Evolutionary conservation across 2,329 filamentous ascomycete genomes (phyloP).

Genomic region (Exophiala lecanii-corni): DNA sequence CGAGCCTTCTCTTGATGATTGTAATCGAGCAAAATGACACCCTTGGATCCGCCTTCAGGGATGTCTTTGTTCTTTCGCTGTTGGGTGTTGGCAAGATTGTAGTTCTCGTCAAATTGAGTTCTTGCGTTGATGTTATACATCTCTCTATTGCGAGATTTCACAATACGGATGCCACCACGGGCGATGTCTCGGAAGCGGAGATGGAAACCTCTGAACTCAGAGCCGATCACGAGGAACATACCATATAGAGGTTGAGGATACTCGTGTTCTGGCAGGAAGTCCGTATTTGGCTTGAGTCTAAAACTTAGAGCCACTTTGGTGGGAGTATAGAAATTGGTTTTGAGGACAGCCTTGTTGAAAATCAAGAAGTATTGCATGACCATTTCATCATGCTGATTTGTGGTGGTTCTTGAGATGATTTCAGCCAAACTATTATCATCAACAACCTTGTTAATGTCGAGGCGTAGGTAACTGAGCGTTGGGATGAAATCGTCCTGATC

Average conservation of each 20-base stretch:
- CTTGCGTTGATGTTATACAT: constrained; percentile 94
- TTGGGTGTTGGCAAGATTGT: constrained; percentile 95
- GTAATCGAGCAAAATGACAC: constrained; percentile 89
- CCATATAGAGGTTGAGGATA: constrained; percentile 92
- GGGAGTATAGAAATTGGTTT: constrained; percentile 97
- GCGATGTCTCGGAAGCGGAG: constrained; percentile 96
- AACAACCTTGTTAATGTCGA: constrained; percentile 68
- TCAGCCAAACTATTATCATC: constrained; percentile 69
- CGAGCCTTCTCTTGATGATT: constrained; percentile 89
- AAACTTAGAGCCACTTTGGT: constrained; percentile 98
- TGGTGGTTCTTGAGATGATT: constrained; percentile 71
- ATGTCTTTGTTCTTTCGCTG: constrained; percentile 99
- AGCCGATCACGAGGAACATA: constrained; percentile 98
- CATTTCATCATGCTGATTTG: constrained; percentile 94
- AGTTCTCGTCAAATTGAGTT: constrained; percentile 97
- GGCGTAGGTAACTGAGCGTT: constrained; percentile 62
- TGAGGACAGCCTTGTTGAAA: constrained; percentile 89
- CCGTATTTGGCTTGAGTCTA: constrained; percentile 69
- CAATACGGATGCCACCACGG: constrained; percentile 94
- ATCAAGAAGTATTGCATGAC: constrained; percentile 95
- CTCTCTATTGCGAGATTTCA: constrained; percentile 95
- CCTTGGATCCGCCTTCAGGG: constrained; percentile 95
- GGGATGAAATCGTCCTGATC: constrained; percentile 66
- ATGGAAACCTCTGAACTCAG: constrained; percentile 95
- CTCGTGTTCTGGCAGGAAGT: constrained; percentile 83